These are phyloP conservation scores for Persicaria maculosa DNA, from an alignment of 148 eudicot genomes.

Conservation along the genomic window DNA sequence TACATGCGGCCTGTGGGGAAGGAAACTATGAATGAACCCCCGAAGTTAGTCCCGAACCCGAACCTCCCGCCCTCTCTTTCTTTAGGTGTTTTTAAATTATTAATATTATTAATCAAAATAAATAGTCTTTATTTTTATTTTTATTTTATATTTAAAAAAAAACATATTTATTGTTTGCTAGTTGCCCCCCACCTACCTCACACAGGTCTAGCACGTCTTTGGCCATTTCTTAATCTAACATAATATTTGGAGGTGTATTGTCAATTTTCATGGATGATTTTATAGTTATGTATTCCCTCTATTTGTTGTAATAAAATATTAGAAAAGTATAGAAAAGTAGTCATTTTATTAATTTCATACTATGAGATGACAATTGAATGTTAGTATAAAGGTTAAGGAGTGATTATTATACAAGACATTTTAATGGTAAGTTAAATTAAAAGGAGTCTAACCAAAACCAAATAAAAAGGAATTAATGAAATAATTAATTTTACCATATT, in stretches of 20 bases:
- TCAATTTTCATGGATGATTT: not conserved
- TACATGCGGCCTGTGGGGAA: not conserved
- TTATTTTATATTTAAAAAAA: too few relatives aligned
- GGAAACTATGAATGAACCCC: not conserved
- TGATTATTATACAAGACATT: too few relatives aligned
- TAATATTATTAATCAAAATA: not conserved
- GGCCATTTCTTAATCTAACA: not conserved
- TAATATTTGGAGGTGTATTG: not conserved
- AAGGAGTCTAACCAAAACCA: too few relatives aligned
- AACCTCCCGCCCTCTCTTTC: not conserved
- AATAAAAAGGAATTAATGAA: too few relatives aligned
- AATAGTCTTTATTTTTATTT: not conserved
- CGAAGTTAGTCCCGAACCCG: slow-evolving; percentile 10
- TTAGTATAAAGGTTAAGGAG: too few relatives aligned
- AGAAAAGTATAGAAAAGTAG: too few relatives aligned
- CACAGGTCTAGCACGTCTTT: slow-evolving; percentile 5
- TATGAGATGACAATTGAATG: too few relatives aligned
- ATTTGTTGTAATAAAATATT: too few relatives aligned
- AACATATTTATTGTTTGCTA: not conserved
- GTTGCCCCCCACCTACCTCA: slow-evolving; percentile 3
- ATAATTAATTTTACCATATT: too few relatives aligned
- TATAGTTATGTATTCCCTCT: too few relatives aligned
- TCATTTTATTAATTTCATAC: too few relatives aligned
- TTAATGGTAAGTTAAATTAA: too few relatives aligned
- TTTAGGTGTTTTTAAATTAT: not conserved